These are phyloP conservation scores for Fusarium sp. DNA, from an alignment of 2,329 filamentous ascomycete genomes.

Conservation along the genomic window DNA sequence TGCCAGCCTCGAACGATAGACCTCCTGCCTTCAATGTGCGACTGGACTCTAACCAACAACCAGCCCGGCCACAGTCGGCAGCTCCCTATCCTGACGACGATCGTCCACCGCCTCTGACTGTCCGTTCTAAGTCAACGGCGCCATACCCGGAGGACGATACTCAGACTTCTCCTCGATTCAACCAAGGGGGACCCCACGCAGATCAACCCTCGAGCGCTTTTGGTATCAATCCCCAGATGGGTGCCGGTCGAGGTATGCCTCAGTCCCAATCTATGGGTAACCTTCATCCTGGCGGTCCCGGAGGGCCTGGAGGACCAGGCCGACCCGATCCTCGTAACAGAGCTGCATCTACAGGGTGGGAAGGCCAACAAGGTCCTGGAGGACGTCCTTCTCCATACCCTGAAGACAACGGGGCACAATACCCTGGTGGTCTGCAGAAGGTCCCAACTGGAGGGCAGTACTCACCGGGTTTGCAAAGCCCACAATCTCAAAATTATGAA, in stretches of 20 bases:
- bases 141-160: slow-evolving; percentile 76
- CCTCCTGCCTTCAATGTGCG: slow-evolving; percentile 65
- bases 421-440: slow-evolving; percentile 47
- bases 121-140: slow-evolving; percentile 61
- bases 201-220: slow-evolving; percentile 65
- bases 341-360: slow-evolving; percentile 58
- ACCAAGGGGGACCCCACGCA: slow-evolving; percentile 59
- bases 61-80: slow-evolving; percentile 62
- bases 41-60: slow-evolving; percentile 51
- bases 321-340: slow-evolving; percentile 56
- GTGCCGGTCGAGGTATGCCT: slow-evolving; percentile 51
- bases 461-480: slow-evolving; percentile 37
- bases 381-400: slow-evolving; percentile 43
- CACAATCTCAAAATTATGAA: slow-evolving; percentile 44
- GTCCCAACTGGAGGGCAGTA: slow-evolving; percentile 40
- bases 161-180: slow-evolving; percentile 54
- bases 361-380: slow-evolving; percentile 45
- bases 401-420: slow-evolving; percentile 43
- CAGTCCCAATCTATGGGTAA: slow-evolving; percentile 60
- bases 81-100: slow-evolving; percentile 80
- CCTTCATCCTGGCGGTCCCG: slow-evolving; percentile 56
- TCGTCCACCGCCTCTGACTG: slow-evolving; percentile 61
- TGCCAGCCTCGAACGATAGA: slow-evolving; percentile 49
- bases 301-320: slow-evolving; percentile 50
- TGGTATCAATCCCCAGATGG: slow-evolving; percentile 61